Evolutionary conservation across 768 basidiomycete genomes (phyloP), one percentile per base, ranked within the genome.

Genomic region (Pisolithus microcarpus): DNA sequence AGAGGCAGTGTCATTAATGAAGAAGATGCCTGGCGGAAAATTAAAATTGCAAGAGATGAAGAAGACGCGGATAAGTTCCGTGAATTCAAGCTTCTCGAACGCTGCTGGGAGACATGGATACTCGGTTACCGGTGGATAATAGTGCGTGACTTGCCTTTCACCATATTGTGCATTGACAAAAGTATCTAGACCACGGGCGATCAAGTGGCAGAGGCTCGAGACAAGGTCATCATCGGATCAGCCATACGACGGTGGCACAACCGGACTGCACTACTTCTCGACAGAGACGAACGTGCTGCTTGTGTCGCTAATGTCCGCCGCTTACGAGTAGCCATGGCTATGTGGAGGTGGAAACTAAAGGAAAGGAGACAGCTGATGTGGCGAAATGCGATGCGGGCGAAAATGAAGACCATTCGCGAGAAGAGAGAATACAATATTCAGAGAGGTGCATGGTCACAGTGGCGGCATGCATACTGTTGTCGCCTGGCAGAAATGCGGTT

Each of bases 21-120:
- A 60, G 80, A 85, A 49, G 84, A 87, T 51, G 84, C 84, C 0
- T 91, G 87, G 86, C 81, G 82, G 56, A 87, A 82, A 55, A 81
- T 89, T 31, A 75, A 77, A 60, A 78, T 84, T 73, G 75, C 78
- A 43, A 78, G 79, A 58, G 81, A 87, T 56, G 84, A 90, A 60
- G 72, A 76, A 57, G 77, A 80, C 26, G 91, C 91, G 18, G 86
- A 83, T 63, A 71, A 72, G 50, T 90, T 84, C 64, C 73, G 83
- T 40, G 70, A 79, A 28, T 78, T 82, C 47, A 75, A 73, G 47
- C 67, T 91, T 51, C 47, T 88, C 24, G 81, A 83, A 58, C 79
- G 79, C 15, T 90, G 80, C 59, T 87, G 82, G 80, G 78, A 82
- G 44, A 77, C 84, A 52, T 93, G 91, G 91, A 73, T 71, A 43